A percentile compares a stretch with the other conserved stretches of the same genome.
Evolutionary conservation across 2,329 filamentous ascomycete genomes (phyloP).

Genomic region (Monosporascus cannonballus): DNA sequence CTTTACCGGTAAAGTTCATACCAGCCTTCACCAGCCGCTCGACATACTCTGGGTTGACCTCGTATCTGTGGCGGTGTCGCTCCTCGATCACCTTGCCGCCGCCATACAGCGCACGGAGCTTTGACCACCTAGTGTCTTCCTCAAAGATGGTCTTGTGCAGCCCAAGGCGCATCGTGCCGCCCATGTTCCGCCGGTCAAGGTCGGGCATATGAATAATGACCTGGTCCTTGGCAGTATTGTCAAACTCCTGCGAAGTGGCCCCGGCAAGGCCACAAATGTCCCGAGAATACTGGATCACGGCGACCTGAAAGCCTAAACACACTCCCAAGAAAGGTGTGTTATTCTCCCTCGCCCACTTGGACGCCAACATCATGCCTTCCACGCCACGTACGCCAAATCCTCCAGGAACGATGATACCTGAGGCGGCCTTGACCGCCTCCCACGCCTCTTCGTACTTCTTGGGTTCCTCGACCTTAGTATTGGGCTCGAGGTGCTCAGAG

Average conservation of each 20-base stretch:
- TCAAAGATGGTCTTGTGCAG: slow-evolving; percentile 72
- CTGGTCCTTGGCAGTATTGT: slow-evolving; percentile 53
- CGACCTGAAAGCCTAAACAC: slow-evolving; percentile 88
- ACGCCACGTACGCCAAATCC: slow-evolving; percentile 79
- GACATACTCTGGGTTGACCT: slow-evolving; percentile 79
- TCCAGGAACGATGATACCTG: slow-evolving; percentile 62
- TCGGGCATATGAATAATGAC: slow-evolving; percentile 93
- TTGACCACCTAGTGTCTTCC: slow-evolving; percentile 68
- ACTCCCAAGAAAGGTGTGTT: slow-evolving; percentile 81
- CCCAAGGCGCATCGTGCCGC: slow-evolving; percentile 83
- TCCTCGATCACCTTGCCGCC: slow-evolving; percentile 52
- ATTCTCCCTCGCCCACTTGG: slow-evolving; percentile 80
- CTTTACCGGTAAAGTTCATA: slow-evolving; percentile 72
- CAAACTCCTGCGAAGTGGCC: slow-evolving; percentile 52
- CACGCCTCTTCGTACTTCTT: slow-evolving; percentile 80
- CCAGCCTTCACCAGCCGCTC: slow-evolving; percentile 62
- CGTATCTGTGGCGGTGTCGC: slow-evolving; percentile 83
- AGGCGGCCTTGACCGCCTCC: slow-evolving; percentile 68
- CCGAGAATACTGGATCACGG: slow-evolving; percentile 82
- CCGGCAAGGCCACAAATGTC: slow-evolving; percentile 60
- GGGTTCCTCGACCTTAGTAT: slow-evolving; percentile 54
- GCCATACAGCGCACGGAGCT: slow-evolving; percentile 70
- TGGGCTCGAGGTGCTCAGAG: slow-evolving; percentile 72
- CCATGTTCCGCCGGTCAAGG: slow-evolving; percentile 50
- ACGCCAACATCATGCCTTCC: slow-evolving; percentile 83